Evolutionary conservation across 306 rosid species (phyloP), one percentile per base, ranked within the genome.

Genomic region (Prunus salicina): DNA sequence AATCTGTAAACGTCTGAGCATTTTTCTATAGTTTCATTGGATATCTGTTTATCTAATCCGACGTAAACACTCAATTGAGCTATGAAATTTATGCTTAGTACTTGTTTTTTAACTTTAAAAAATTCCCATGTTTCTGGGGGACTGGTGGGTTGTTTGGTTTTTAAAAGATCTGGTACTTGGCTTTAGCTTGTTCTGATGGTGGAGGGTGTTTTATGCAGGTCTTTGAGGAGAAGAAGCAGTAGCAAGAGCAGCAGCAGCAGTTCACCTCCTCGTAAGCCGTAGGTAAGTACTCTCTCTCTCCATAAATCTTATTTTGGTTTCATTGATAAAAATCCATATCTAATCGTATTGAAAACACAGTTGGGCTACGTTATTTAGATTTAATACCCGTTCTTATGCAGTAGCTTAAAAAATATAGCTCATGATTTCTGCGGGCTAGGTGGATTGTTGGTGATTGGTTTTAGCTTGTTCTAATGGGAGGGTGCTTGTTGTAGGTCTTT

Each of bases 221-320:
- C 97, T 25, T 75, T 88, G 86, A 91, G 89, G 86, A 93, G 96
- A 82, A 83, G 97, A 86, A 93, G 90, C 73, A 83, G 89, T 64
- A 91, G 99, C 88, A 88, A 89, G 64, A 95, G 97, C 87, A 92
- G 97, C 82, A 88, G 96, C 88, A 92, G 98, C 84, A 84, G 88
- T 69, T 96, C 97, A 27, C 97, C 97, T 32, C 75, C 92, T 56
- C 91, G 92, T 69, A 92, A 84, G 70, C 89, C 96, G 60, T 88
- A 77, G 80, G 67, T 73, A 24, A 58, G 43, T 61, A 25, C 67
- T 30, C 22, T 6, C 41, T 61, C 34, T 76, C 82, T 71, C 72
- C 10, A 18, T 56, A 25, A 25, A 20, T 20, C 24, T 56, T 3
- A n/a, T 3, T 9, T 24, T 56, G 62, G 76, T 74, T 71, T 57